Conservation (phyloP, 306 rosid species). For the Gastrolobium bilobum region DNA sequence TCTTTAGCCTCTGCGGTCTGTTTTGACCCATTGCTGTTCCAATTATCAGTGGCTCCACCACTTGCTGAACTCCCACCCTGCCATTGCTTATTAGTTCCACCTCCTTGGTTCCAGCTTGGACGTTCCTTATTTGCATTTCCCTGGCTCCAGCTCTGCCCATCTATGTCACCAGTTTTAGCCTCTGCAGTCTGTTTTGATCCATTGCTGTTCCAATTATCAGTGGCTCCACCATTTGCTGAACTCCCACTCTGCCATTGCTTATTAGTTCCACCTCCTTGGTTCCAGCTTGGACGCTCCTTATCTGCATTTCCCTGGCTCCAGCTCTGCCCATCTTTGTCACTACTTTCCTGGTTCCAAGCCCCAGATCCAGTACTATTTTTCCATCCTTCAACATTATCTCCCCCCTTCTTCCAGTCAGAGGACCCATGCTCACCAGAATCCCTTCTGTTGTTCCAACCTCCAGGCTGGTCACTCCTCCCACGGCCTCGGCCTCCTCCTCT, state of each 20-base stretch:
- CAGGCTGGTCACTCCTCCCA: conserved; percentile 75
- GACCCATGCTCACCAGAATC: conserved; percentile 55
- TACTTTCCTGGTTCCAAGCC: conserved; percentile 46
- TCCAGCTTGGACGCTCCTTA: conserved; percentile 52
- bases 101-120: conserved; percentile 56
- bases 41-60: conserved; percentile 35
- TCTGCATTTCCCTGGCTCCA: conserved; percentile 54
- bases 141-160: conserved; percentile 43
- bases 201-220: conserved; percentile 46
- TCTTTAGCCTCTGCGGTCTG: conserved; percentile 43
- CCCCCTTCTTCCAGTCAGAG: conserved; percentile 64
- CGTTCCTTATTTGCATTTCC: conserved; percentile 49
- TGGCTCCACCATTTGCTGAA: conserved; percentile 43
- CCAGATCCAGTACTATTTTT: conserved; percentile 54
- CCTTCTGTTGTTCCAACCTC: conserved; percentile 62
- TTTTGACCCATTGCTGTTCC: conserved; percentile 51
- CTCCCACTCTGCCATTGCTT: conserved; percentile 50
- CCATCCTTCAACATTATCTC: conserved; percentile 55
- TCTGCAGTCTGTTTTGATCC: conserved; percentile 48
- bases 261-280: conserved; percentile 52
- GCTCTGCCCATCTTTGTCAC: background rate
- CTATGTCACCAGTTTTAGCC: conserved; percentile 3
- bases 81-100: conserved; percentile 50
- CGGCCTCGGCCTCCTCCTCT: conserved; percentile 73
- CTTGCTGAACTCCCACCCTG: conserved; percentile 47